Base-by-base conservation (phyloP, 805 yeast genomes). In the Starmerella cellae region DNA sequence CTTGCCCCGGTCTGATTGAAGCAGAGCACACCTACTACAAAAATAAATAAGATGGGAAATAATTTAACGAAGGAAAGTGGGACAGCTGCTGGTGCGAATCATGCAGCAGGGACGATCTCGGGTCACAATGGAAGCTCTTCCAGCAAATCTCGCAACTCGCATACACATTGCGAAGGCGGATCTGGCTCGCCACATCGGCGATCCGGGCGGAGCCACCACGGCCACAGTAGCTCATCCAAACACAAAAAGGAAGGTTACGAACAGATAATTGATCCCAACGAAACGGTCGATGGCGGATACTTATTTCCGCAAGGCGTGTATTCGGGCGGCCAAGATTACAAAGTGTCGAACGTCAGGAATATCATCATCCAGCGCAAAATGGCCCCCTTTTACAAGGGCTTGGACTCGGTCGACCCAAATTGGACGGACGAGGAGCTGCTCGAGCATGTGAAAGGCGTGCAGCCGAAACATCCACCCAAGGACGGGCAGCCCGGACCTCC, bases 281-380 rank as follows among this genome's bases (percentile, higher is more conserved):
- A 83, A 55, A 74, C 67, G 48, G 94, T 88, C 14, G 97, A 91
- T 62, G 98, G 98, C 17, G 98, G 98, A 2, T 85, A 65, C 57
- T 62, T 88, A 49, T 95, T 94, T 1, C 95, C 97, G 0, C 82
- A 73, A 61, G 96, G 96, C 2, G 81, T 82, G 26, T 88, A 88
- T 61, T 73, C 77, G 49, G 67, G 71, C 26, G 76, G 80, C 37
- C 78, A 76, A 52, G 94, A 82, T 58, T 88, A 75, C 62, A 73
- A 79, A 54, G 71, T 81, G 14, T 72, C 71, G 14, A 66, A 79
- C 3, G 96, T 91, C n/a, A 70, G 82, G 41, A 70, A 65, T 16
- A 64, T 81, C 31, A 80, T 88, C 54, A 65, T 77, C 17, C 73
- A 73, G 24, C 70, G 98, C 38, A 71, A 69, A 51, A 55, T 88